Evolutionary conservation across 108 stramenopile species (phyloP).

Genomic region (Pseudonitzschia pungens): DNA sequence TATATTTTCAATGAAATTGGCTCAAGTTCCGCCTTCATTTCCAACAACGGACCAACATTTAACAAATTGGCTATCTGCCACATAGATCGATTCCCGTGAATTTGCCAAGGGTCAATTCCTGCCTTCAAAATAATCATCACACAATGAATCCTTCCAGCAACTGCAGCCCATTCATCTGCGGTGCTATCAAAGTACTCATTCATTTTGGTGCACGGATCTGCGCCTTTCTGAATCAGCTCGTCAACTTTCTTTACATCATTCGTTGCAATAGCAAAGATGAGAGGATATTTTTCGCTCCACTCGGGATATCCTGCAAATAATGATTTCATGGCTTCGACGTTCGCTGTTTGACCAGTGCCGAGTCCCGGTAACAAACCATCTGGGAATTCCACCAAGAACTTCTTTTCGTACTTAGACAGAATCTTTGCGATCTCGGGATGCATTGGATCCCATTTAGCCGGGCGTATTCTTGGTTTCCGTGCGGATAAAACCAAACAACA

Average conservation of each 20-base stretch:
- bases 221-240: not conserved
- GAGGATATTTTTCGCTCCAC: not conserved
- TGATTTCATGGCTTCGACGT: not conserved
- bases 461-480: not conserved
- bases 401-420: constrained; percentile 1
- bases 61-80: not conserved
- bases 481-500: not conserved
- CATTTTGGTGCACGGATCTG: not conserved
- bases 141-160: not conserved
- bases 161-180: not conserved
- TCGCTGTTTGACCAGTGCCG: not conserved
- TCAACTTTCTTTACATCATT: constrained; percentile 1
- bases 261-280: not conserved
- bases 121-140: not conserved
- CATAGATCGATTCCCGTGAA: not conserved
- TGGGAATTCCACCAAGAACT: not conserved
- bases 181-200: not conserved
- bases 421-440: not conserved
- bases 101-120: constrained; percentile 1
- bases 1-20: not conserved
- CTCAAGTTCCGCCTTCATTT: constrained; percentile 6
- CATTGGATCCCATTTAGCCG: constrained; percentile 6
- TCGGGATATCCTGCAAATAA: not conserved
- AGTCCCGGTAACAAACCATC: constrained; percentile 3
- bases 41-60: not conserved